phyloP scores from a whole-genome alignment of 257 asterid species.

The Solanum clarkiae region DNA sequence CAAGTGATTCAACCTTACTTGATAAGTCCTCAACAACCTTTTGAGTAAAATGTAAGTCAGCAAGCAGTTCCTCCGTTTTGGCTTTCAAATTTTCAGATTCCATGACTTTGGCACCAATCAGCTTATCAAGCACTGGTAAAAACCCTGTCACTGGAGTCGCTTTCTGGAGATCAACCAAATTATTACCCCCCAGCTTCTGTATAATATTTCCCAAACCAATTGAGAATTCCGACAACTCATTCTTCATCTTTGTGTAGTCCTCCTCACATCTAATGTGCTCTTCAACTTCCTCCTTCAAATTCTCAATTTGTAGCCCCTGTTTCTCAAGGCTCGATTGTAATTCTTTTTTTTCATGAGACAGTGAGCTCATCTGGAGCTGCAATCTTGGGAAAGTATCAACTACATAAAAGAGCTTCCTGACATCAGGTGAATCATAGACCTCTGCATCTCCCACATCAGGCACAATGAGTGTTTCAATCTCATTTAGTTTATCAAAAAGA shows the following conservation, averaged over 20 bases:
- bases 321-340: slow-evolving; percentile 47
- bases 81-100: slow-evolving; percentile 64
- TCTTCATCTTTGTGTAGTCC: slow-evolving; percentile 28
- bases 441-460: slow-evolving; percentile 22
- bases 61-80: slow-evolving; percentile 55
- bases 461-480: slow-evolving; percentile 33
- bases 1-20: slow-evolving; percentile 58
- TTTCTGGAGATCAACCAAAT: slow-evolving; percentile 36
- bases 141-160: slow-evolving; percentile 25
- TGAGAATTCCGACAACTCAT: slow-evolving; percentile 41
- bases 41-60: slow-evolving; percentile 51
- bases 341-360: slow-evolving; percentile 46
- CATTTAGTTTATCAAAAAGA: slow-evolving; percentile 54
- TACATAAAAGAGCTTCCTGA: slow-evolving; percentile 53
- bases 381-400: slow-evolving; percentile 43
- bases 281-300: slow-evolving; percentile 44
- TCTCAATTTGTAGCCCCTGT: slow-evolving; percentile 45
- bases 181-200: slow-evolving; percentile 54
- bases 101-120: slow-evolving; percentile 27
- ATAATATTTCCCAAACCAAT: slow-evolving; percentile 46
- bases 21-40: slow-evolving; percentile 62
- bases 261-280: slow-evolving; percentile 17
- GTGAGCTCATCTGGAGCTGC: slow-evolving; percentile 32
- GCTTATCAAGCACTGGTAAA: slow-evolving; percentile 50
- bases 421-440: slow-evolving; percentile 26